Base-by-base conservation (phyloP, 148 eudicot species). In the Rheum nobile region DNA sequence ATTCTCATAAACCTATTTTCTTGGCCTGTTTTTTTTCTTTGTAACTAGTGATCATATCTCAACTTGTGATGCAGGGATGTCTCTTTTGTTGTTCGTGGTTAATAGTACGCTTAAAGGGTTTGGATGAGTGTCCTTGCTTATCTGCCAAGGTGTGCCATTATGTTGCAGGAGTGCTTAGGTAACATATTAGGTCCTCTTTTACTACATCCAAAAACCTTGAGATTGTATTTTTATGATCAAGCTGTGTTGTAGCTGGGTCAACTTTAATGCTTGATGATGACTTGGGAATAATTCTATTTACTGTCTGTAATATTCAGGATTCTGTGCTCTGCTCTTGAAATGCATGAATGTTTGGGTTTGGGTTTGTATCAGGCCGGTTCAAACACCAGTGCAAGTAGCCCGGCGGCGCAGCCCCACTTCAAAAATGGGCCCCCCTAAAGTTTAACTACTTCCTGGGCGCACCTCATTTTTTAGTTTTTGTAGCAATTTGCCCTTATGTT, bases 191-290 rank as follows among this genome's bases (percentile, higher is more conserved):
- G 39, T 16, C 9, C 41, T 65, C 70, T 32, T 61, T 65, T 17
- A 6, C 21, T 65, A 34, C 70, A 31, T 65, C 39, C 38, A 32
- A 32, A 65, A 32, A 63, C 65, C 69, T 21, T 65, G 70, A 11
- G 67, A 34, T 41, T 65, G 70, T 65, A 31, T 65, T 65, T 65
- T 65, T 65, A 32, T 65, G 39, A 65, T 34, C 70, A 63, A 29
- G 68, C 22, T 17, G 21, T 65, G 39, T 32, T 65, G 70, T 65
- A 17, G 41, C 38, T 65, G 70, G 22, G 17, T 65, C 39, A 50
- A 10, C 19, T 17, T 65, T 34, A 32, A 14, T 65, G 21, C 39
- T 65, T 32, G 0, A 41, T 43, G 2, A 57, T 32, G 70, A 65
- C 70, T 65, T 65, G 0, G 2, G 70, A 31, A 31, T 31, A 32